phyloP scores from a whole-genome alignment of 768 basidiomycete species.

The Termitomyces sp. region DNA sequence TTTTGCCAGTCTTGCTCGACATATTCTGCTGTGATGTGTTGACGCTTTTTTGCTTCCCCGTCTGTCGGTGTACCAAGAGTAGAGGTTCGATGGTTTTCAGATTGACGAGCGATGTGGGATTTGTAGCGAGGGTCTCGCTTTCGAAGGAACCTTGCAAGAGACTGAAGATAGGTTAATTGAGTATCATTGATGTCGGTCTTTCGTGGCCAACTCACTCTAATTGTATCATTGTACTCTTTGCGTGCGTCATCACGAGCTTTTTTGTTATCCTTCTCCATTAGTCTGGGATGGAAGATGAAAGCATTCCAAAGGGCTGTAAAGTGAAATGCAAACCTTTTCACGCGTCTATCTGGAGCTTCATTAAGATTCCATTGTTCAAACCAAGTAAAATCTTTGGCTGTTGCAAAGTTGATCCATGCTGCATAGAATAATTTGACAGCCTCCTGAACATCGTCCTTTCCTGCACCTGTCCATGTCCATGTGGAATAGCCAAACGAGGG shows the following conservation, averaged over 20 bases:
- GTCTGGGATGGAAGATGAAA: constrained; percentile 29
- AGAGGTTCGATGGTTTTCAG: constrained; percentile 21
- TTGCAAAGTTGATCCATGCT: constrained; percentile 82
- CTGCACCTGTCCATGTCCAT: constrained; percentile 61
- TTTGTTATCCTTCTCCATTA: constrained; percentile 97
- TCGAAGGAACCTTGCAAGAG: constrained; percentile 67
- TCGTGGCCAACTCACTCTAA: constrained; percentile 56
- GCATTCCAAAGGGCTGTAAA: not conserved
- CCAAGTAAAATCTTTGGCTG: constrained; percentile 88
- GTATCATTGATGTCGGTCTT: constrained; percentile 1
- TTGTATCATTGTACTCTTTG: constrained; percentile 88
- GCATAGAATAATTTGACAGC: constrained; percentile 76
- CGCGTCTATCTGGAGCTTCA: constrained; percentile 83
- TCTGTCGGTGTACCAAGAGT: constrained; percentile 26
- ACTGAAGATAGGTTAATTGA: constrained; percentile 32
- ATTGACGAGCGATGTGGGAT: constrained; percentile 48
- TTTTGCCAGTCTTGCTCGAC: constrained; percentile 93
- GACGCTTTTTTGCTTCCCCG: constrained; percentile 20
- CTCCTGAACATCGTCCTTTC: constrained; percentile 38
- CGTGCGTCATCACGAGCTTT: constrained; percentile 84
- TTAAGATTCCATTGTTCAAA: constrained; percentile 75
- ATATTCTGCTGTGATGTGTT: constrained; percentile 38
- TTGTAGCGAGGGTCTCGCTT: constrained; percentile 92
- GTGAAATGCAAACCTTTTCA: constrained; percentile 52
- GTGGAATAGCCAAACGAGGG: constrained; percentile 81